Percentiles rank a stretch among this genome's conserved stretches.
Conservation (phyloP, 2,329 filamentous ascomycete genomes). For the Pestalotiopsis sp. region DNA sequence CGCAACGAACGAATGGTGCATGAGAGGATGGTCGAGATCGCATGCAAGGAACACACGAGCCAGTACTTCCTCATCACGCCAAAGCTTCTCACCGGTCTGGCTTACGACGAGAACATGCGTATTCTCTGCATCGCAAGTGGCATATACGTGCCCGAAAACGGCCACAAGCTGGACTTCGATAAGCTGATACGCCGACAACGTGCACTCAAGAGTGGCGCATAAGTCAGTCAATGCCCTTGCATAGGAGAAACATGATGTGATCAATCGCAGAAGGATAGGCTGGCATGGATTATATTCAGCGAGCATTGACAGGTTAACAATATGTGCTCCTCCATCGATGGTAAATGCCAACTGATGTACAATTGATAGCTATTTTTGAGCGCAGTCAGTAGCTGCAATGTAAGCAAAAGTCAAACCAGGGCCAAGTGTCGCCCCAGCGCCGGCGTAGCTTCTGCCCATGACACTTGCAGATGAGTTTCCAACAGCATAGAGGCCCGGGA, state of each 20-base stretch:
- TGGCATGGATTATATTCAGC: too few species aligned
- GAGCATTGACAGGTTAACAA: too few species aligned
- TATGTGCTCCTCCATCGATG: too few species aligned
- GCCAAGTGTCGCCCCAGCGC: constrained; percentile 36
- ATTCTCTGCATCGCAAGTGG: constrained; percentile 93
- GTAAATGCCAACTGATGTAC: too few species aligned
- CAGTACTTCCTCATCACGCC: constrained; percentile 98
- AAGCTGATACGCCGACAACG: constrained; percentile 45
- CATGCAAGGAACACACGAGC: constrained; percentile 77
- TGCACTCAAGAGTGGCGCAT: constrained; percentile 17
- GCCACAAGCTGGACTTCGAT: constrained; percentile 51
- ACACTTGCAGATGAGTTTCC: constrained; percentile 35
- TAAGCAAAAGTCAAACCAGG: constrained; percentile 38
- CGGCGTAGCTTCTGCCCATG: constrained; percentile 35
- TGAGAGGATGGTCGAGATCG: constrained; percentile 96
- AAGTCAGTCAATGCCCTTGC: too few species aligned
- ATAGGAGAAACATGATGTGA: too few species aligned
- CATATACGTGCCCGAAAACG: constrained; percentile 65
- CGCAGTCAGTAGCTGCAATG: constrained; percentile 21
- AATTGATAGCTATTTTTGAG: background rate
- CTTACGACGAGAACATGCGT: constrained; percentile 89
- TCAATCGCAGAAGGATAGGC: too few species aligned
- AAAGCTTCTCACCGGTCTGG: constrained; percentile 83
- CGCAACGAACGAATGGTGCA: constrained; percentile 98
- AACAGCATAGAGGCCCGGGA: constrained; percentile 34